These are phyloP conservation scores for Batrachochytrium dendrobatidis DNA, from an alignment of 371 early-diverging fungal species.

Conservation along the genomic window DNA sequence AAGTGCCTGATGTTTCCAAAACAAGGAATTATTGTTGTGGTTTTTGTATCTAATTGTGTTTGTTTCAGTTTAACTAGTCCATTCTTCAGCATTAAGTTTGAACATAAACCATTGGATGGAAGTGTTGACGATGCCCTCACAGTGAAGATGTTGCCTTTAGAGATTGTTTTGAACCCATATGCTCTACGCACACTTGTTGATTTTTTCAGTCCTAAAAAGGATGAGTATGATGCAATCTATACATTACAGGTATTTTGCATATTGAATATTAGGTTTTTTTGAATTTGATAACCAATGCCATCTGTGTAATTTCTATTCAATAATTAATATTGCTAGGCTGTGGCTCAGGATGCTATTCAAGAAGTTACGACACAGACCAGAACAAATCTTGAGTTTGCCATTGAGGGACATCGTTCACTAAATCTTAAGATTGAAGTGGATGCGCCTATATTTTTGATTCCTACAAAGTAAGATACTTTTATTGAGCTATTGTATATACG, in stretches of 20 bases:
- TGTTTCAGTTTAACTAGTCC: conserved; percentile 6
- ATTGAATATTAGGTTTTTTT: not conserved
- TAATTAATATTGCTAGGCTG: conserved; percentile 44
- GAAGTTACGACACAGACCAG: conserved; percentile 85
- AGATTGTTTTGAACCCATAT: conserved; percentile 81
- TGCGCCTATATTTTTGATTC: conserved; percentile 94
- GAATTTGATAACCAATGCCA: not conserved
- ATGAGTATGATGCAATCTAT: conserved; percentile 62
- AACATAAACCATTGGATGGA: conserved; percentile 78
- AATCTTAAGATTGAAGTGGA: conserved; percentile 91
- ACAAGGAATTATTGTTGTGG: too few relatives aligned
- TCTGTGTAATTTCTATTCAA: not conserved
- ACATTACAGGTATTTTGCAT: conserved; percentile 23
- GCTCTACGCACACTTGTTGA: conserved; percentile 64
- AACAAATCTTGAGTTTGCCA: conserved; percentile 70
- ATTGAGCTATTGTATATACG: not conserved
- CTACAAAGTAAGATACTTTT: conserved; percentile 55
- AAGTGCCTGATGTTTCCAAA: too few relatives aligned
- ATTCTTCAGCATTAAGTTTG: conserved; percentile 78
- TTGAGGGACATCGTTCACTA: conserved; percentile 81
- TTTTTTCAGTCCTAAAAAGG: conserved; percentile 81
- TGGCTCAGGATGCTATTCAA: conserved; percentile 85
- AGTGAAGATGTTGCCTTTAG: conserved; percentile 80
- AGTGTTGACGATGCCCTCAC: conserved; percentile 80
- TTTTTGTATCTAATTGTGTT: not conserved